These are phyloP conservation scores for Suhomyces panamericanus DNA, from an alignment of 1,139 yeast genomes.

Conservation along the genomic window DNA sequence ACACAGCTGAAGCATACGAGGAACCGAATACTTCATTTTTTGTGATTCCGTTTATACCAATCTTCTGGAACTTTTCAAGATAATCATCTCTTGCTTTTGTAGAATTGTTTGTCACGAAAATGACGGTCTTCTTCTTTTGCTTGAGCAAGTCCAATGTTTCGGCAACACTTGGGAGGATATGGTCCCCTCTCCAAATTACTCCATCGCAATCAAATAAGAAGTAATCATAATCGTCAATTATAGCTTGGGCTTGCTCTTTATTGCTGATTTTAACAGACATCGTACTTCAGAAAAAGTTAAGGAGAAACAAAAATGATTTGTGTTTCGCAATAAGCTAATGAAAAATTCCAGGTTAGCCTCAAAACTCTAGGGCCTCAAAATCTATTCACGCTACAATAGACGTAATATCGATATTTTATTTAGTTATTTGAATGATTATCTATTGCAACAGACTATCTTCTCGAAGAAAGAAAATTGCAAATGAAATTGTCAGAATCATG, in stretches of 20 bases:
- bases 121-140: conserved; percentile 53
- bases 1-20: conserved; percentile 88
- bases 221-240: conserved; percentile 38
- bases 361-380: too few species aligned
- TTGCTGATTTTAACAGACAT: conserved; percentile 26
- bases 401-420: too few species aligned
- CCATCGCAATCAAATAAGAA: conserved; percentile 52
- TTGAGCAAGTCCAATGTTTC: conserved; percentile 43
- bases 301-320: neutral
- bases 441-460: neutral
- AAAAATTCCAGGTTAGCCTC: too few species aligned
- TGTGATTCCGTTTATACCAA: conserved; percentile 64
- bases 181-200: conserved; percentile 51
- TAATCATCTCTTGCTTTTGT: conserved; percentile 84
- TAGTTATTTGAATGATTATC: neutral
- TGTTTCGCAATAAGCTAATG: too few species aligned
- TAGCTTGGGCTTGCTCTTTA: conserved; percentile 21
- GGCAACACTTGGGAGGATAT: conserved; percentile 40
- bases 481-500: neutral
- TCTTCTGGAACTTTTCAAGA: conserved; percentile 67
- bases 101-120: conserved; percentile 94
- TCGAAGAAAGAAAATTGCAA: neutral
- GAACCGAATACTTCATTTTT: conserved; percentile 86
- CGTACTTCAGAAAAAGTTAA: neutral
- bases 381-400: neutral